These are phyloP conservation scores for Globisporangium megalacanthum DNA, from an alignment of 352 stramenopile genomes.

Conservation along the genomic window DNA sequence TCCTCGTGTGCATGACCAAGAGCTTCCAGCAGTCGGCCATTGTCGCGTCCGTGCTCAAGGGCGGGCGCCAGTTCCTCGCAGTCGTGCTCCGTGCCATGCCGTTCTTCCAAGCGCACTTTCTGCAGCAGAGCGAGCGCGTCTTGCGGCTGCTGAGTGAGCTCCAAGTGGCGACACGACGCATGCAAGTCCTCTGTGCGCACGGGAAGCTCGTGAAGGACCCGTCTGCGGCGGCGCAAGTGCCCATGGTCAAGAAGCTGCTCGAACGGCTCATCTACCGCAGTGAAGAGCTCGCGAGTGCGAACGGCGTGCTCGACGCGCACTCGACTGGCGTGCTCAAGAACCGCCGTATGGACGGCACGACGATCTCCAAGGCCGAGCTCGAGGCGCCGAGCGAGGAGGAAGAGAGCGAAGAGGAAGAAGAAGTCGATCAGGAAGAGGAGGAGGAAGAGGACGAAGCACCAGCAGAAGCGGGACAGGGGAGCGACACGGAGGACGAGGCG, in stretches of 20 bases:
- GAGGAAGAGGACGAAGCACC: slow-evolving; percentile 13
- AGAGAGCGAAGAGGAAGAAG: slow-evolving; percentile 12
- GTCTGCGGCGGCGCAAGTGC: slow-evolving; percentile 44
- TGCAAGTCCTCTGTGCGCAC: slow-evolving; percentile 60
- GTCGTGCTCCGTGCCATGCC: slow-evolving; percentile 44
- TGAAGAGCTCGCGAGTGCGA: slow-evolving; percentile 46
- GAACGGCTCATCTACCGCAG: slow-evolving; percentile 54
- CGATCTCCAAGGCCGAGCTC: slow-evolving; percentile 41
- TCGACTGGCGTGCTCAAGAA: slow-evolving; percentile 64
- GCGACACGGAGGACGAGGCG: slow-evolving; percentile 13
- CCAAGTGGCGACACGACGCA: slow-evolving; percentile 50
- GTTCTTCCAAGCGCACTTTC: slow-evolving; percentile 49
- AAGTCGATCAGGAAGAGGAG: slow-evolving; percentile 13
- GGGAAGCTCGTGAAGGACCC: slow-evolving; percentile 56
- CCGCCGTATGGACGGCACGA: slow-evolving; percentile 56
- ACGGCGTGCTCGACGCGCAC: slow-evolving; percentile 52
- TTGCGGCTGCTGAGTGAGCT: slow-evolving; percentile 50
- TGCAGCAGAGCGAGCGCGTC: slow-evolving; percentile 33
- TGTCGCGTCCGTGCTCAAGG: slow-evolving; percentile 45
- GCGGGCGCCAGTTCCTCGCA: slow-evolving; percentile 46
- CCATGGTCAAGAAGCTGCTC: slow-evolving; percentile 57
- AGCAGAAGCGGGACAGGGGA: background rate
- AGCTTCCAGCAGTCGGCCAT: slow-evolving; percentile 48
- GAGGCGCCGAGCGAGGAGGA: slow-evolving; percentile 17
- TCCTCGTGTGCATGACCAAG: slow-evolving; percentile 56